Base-by-base conservation (phyloP, 495 filamentous ascomycete species). In the Penicillium canariense region DNA sequence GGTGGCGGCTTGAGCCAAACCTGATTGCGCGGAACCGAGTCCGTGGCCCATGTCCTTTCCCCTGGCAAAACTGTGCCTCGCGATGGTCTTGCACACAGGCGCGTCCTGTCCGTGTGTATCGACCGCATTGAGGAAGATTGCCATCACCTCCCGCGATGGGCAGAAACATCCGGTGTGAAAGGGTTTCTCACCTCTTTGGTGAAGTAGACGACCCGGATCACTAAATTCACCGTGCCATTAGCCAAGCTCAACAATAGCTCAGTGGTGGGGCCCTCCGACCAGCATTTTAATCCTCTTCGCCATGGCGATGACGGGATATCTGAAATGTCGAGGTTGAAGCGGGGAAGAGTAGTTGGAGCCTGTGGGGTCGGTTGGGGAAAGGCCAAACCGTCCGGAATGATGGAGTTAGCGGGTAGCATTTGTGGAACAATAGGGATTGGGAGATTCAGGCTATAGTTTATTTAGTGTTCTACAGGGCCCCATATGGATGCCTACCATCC, bases 1-100 rank as follows among this genome's bases (percentile, higher is more conserved):
- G 63, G 57, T 50, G 63, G 63, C 20, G 63, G 63, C 31, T 50
- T 55, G 3, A 66, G 39, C 63, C 63, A 66, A 34, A 66, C 60
- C 32, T 66, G 63, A 22, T 66, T 61, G 26, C 54, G 52, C 18
- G 63, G 63, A 66, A 66, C 14, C 61, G 55, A 17, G 51, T 57
- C 5, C 63, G 52, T 11, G 49, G 36, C 2, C 23, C 48, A n/a
- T 49, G 57, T 28, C 51, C 46, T 22, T 54, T 58, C 7, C 38
- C 57, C 50, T 52, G 52, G n/a, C 63, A 54, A 11, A 66, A 66
- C 5, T 43, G 50, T 0, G 60, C 56, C 35, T 51, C 40, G 6
- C 28, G 36, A 31, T 59, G 48, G 10, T 49, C 55, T 38, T 60
- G 54, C 34, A 38, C 35, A 31, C 63, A 66, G 7, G 50, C 34